These are phyloP conservation scores for Dothideomycetes sp. DNA, from an alignment of 2,329 filamentous ascomycete species.

Conservation along the genomic window DNA sequence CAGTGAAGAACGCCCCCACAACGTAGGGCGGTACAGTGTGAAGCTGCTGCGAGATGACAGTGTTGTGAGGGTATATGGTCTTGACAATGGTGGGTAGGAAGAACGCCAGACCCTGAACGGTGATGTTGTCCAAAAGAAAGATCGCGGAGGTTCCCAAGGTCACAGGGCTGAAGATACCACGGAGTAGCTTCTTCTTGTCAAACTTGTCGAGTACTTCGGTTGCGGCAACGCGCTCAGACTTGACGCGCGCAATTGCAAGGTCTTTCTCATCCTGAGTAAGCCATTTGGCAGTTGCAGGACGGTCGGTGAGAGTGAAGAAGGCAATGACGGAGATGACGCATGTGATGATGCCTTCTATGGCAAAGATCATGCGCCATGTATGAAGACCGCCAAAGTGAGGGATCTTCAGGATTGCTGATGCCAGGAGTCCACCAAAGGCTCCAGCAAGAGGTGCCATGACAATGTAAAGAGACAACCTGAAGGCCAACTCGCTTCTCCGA, in stretches of 20 bases:
- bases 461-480: slow-evolving; percentile 57
- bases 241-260: slow-evolving; percentile 54
- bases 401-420: slow-evolving; percentile 50
- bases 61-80: slow-evolving; percentile 52
- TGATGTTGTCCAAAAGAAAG: slow-evolving; percentile 58
- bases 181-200: slow-evolving; percentile 46
- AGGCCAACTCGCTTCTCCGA: slow-evolving; percentile 54
- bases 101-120: slow-evolving; percentile 59
- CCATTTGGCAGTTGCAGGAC: slow-evolving; percentile 58
- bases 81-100: slow-evolving; percentile 60
- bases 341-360: slow-evolving; percentile 59
- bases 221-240: slow-evolving; percentile 54
- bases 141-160: slow-evolving; percentile 46
- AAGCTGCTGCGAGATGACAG: slow-evolving; percentile 54
- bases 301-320: slow-evolving; percentile 56
- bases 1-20: slow-evolving; percentile 55
- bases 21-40: slow-evolving; percentile 61
- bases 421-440: slow-evolving; percentile 58
- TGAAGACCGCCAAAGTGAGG: slow-evolving; percentile 45
- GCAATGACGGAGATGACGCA: slow-evolving; percentile 45
- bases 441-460: slow-evolving; percentile 61
- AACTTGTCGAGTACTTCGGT: slow-evolving; percentile 55
- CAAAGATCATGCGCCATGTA: slow-evolving; percentile 61
- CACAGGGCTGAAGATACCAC: slow-evolving; percentile 54
- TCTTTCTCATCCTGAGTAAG: slow-evolving; percentile 54